Conservation (phyloP, 208 protist genomes). For the Leishmania major region DNA sequence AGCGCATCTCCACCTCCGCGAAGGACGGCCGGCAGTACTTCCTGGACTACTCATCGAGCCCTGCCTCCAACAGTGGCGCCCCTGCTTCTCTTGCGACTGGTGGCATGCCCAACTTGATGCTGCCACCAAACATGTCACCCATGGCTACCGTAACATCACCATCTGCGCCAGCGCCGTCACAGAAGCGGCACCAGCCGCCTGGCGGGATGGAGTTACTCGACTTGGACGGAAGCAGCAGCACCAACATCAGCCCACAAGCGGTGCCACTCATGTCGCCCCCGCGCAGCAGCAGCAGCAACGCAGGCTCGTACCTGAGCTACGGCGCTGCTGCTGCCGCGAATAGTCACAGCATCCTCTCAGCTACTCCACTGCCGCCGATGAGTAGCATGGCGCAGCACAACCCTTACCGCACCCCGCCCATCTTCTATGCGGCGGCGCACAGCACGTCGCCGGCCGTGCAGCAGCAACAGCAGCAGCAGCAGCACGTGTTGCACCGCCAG, state of each 20-base stretch:
- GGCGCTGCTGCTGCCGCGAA: neutral
- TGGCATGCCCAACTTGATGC: constrained; percentile 33
- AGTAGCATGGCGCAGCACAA: constrained; percentile 18
- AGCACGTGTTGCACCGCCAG: constrained; percentile 11
- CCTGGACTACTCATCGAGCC: constrained; percentile 34
- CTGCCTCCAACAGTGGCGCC: constrained; percentile 14
- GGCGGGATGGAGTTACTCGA: constrained; percentile 2
- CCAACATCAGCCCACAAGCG: constrained; percentile 20
- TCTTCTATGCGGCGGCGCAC: constrained; percentile 3
- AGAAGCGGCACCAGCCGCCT: neutral
- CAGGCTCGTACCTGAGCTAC: constrained; percentile 1
- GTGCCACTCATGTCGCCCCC: constrained; percentile 27
- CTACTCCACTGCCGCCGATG: constrained; percentile 1
- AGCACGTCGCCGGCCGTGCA: neutral
- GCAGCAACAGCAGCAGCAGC: neutral
- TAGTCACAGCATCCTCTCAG: neutral
- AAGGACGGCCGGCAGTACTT: constrained; percentile 45
- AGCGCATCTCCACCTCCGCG: constrained; percentile 30
- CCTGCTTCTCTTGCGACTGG: neutral
- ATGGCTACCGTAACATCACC: constrained; percentile 3
- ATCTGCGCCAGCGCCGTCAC: constrained; percentile 10
- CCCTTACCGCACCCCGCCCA: constrained; percentile 24
- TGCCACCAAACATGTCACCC: constrained; percentile 30
- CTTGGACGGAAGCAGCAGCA: constrained; percentile 12
- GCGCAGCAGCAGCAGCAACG: constrained; percentile 30